Base-by-base conservation (phyloP, 768 basidiomycete species). In the Neoboletus subvelutipes region DNA sequence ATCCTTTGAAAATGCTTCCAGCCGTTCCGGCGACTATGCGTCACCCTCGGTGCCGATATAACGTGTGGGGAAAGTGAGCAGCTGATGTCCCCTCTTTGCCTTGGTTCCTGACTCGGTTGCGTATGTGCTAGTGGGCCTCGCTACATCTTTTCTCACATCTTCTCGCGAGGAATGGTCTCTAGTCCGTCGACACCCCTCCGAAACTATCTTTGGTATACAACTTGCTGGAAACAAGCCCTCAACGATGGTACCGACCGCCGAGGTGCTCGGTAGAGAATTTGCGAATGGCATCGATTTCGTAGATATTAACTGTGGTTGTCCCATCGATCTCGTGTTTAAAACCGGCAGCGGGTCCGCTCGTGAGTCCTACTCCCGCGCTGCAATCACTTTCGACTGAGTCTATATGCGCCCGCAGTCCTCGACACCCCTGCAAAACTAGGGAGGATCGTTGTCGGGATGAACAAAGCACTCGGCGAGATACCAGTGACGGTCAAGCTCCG, bases 111-210 rank as follows among this genome's bases (percentile, higher is more conserved):
- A 52, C 26, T 28, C 39, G 4, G 4, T 13, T 29, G 20, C 31
- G 26, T 45, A 48, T 34, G n/a, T 9, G n/a, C 43, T 43, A 90
- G 89, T 98, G 96, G 94, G 92, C 5, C 82, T 99, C n/a, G 88
- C 94, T 5, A 86, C 83, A 42, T 95, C 95, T 3, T 92, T 98
- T 71, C 80, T 97, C 22, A 74, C 79, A 11, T 96, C 92, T 4
- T 93, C 92, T 11, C 89, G 88, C 57, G 92, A 94, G 66, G 96
- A 99, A 73, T 98, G 94, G 94, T 94, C 93, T 0, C 79, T 98
- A 3, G 88, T 96, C 45, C 77, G 94, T 43, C 80, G 94, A 34
- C 95, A 98, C 65, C 90, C 92, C 0, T 88, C 87, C 1, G 96
- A 98, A 69, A 74, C 75, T 41, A 88, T 78, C 8, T 99, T 98